A percentile compares a stretch with the other conserved stretches of the same genome.
Evolutionary conservation across 2,329 filamentous ascomycete genomes (phyloP).

Genomic region (Chaetomium sp.): DNA sequence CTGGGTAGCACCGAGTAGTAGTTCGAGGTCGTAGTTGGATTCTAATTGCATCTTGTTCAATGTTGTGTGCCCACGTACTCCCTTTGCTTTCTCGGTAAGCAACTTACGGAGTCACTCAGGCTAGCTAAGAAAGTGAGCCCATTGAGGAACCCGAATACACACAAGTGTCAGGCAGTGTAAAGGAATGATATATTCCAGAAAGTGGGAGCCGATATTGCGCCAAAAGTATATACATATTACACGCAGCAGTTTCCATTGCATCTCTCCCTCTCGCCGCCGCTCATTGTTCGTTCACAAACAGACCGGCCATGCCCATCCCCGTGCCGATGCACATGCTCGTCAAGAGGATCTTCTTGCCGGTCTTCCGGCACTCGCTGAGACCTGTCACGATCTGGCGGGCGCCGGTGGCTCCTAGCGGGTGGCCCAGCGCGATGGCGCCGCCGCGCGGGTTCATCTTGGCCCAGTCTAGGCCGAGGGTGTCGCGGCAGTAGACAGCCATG

Average conservation of each 20-base stretch:
- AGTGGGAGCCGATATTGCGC: neutral
- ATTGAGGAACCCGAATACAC: neutral
- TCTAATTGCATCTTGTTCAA: conserved; percentile 1
- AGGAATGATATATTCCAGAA: neutral
- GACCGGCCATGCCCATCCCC: conserved; percentile 68
- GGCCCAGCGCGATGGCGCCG: conserved; percentile 80
- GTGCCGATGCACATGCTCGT: conserved; percentile 87
- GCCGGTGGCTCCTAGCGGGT: conserved; percentile 79
- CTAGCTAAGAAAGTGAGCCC: neutral
- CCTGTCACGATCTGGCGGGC: conserved; percentile 85
- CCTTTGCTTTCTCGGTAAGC: neutral
- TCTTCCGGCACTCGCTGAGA: conserved; percentile 78
- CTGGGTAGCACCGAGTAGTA: conserved; percentile 16
- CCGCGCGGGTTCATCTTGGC: conserved; percentile 80
- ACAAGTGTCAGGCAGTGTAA: neutral
- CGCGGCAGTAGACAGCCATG: conserved; percentile 93
- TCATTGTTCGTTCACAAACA: conserved; percentile 62
- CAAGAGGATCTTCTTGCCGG: conserved; percentile 86
- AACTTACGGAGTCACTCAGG: neutral
- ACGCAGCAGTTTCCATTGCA: conserved; percentile 1
- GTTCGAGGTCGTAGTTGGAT: conserved; percentile 15
- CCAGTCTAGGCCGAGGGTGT: conserved; percentile 69
- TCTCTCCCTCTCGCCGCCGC: neutral
- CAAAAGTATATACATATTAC: conserved; percentile 9
- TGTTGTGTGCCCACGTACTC: neutral